Base-by-base conservation (phyloP, 176 grass and related monocot species). In the Juncus inflexus region DNA sequence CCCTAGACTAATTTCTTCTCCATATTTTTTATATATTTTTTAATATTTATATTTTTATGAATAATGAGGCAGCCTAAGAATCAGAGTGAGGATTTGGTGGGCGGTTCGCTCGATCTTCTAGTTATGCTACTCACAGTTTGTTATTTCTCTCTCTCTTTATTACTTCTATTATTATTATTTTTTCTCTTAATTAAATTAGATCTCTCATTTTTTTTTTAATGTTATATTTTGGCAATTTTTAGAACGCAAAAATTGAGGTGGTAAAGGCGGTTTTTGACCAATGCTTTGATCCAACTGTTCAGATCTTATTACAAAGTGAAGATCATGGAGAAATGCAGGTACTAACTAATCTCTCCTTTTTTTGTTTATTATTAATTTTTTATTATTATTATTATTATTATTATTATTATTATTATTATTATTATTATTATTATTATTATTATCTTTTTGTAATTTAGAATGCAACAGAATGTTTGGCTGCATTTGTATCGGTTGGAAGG, bases 271-370 rank as follows among this genome's bases (percentile, higher is more conserved):
- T 84, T 41, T 97, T 97, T 69, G 92, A 91, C 40, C 80, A 72
- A 63, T 91, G 92, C 85, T 97, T 97, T 37, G 85, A 70, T 83
- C 81, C 70, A 50, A 85, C 73, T 41, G 80, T 91, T 79, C 87
- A 86, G 74, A 89, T 97, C 74, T 66, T 86, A 75, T 79, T 97
- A 67, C 74, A 97, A 89, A 91, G 88, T 75, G 83, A 97, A 59
- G 88, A 97, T 79, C 92, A 97, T 73, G 85, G 77, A 79, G 87
- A 86, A 80, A 91, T 97, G 87, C 92, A 97, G 84, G 92, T 89
- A 83, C 69, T 66, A 51, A 28, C 19, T 28, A 28, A 28, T 28
- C 19, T 28, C 53, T 68, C 55, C 43, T 47, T 58, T 7, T 52
- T 53, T 5, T 53, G 15, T 8, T 38, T 50, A 65, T 72, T 56